Base-by-base conservation (phyloP, 257 asterid species). In the Scutellaria barbata region DNA sequence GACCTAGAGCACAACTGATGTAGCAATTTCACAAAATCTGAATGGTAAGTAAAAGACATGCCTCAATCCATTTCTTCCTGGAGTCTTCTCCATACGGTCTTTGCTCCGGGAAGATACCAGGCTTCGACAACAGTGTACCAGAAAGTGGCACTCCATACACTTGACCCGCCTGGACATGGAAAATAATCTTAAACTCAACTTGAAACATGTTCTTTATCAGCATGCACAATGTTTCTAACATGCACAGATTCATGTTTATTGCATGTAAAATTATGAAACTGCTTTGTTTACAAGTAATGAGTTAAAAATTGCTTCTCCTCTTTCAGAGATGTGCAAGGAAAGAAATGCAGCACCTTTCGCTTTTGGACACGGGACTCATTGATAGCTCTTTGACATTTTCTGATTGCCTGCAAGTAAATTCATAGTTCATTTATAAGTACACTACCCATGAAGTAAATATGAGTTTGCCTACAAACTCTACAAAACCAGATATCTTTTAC, bases 41-140 rank as follows among this genome's bases (percentile, higher is more conserved):
- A 67, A 47, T 52, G 37, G 43, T n/a, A 52, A 76, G 41, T 37
- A 43, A 75, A 79, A 73, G 56, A 75, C 86, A 75, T 76, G 87
- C 99, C 99, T 92, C 99, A 71, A 95, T 89, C 98, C 99, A 95
- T 83, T 89, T 95, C 90, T 88, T 95, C 78, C 91, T 85, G 81
- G 78, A 83, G 74, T 95, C 99, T 77, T 95, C 99, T 47, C 98
- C 96, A 54, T 88, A 92, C 56, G 98, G 85, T 73, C 93, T 90
- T 86, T 85, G 97, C 65, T 95, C 99, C 37, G 98, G 98, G 75
- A 87, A 90, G 77, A 78, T 72, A 70, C 96, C 89, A 76, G 95
- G 75, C 76, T 90, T 92, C 69, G 85, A 79, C 83, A 95, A 80
- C 41, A 92, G 77, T 22, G 85, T 47, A 72, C 97, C 96, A 74